Evolutionary conservation across 805 yeast genomes (phyloP).

Genomic region (Geotrichum ghanense): DNA sequence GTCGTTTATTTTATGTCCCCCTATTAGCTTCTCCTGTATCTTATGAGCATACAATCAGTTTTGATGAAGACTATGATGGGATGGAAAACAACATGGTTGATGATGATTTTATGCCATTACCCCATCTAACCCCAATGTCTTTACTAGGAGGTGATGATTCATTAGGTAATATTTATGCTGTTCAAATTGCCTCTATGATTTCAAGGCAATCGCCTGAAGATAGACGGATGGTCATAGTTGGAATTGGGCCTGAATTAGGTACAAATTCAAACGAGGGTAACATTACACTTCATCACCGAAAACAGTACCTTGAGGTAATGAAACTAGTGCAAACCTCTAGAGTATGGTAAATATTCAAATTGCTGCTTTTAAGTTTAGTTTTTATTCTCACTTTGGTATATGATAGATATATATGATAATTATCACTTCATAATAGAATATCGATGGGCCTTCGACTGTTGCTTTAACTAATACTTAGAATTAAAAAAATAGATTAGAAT

Average conservation of each 20-base stretch:
- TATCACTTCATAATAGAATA: too few relatives aligned
- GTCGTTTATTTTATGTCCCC: conserved; percentile 18
- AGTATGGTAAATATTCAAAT: conserved; percentile 18
- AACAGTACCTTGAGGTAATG: conserved; percentile 20
- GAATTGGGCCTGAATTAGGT: conserved; percentile 20
- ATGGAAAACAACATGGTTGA: neutral
- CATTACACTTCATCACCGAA: conserved; percentile 17
- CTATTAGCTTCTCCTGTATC: conserved; percentile 10
- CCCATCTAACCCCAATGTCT: conserved; percentile 17
- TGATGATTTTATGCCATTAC: conserved; percentile 14
- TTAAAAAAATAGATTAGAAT: conserved; percentile 5
- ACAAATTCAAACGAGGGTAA: conserved; percentile 16
- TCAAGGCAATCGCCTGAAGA: conserved; percentile 24
- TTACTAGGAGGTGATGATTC: conserved; percentile 14
- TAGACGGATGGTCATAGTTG: conserved; percentile 21
- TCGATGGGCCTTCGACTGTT: too few relatives aligned
- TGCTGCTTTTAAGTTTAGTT: too few relatives aligned
- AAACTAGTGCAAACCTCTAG: conserved; percentile 20
- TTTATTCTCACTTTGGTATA: too few relatives aligned
- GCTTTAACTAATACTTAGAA: neutral
- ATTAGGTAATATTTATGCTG: conserved; percentile 21
- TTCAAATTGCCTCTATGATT: conserved; percentile 22
- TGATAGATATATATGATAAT: too few relatives aligned
- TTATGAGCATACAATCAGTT: conserved; percentile 2
- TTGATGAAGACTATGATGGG: conserved; percentile 1